Conservation (phyloP, 73 alveolate species). For the Symbiodinium pilosum region DNA sequence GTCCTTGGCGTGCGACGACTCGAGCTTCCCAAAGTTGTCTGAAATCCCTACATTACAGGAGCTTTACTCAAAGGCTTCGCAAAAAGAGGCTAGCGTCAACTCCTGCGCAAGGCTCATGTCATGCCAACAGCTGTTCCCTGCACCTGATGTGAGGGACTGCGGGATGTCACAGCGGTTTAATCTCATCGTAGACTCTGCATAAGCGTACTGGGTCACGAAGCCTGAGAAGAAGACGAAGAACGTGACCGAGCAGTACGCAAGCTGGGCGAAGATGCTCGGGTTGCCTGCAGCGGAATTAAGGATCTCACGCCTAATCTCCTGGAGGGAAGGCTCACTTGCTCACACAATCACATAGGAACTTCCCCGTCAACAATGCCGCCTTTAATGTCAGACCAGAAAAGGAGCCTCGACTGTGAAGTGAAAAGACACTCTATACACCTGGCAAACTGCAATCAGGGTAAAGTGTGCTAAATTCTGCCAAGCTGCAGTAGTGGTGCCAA, state of each 20-base stretch:
- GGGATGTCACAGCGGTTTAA: neutral
- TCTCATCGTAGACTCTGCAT: conserved; percentile 10
- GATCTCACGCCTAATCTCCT: neutral
- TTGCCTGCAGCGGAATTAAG: neutral
- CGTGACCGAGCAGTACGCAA: conserved; percentile 66
- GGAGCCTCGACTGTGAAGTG: too few relatives aligned
- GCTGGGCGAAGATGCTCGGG: conserved; percentile 33
- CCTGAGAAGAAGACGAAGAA: conserved; percentile 89
- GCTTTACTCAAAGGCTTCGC: too few relatives aligned
- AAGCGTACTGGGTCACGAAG: conserved; percentile 78
- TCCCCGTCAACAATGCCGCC: neutral
- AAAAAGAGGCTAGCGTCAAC: too few relatives aligned
- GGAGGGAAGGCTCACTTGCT: too few relatives aligned
- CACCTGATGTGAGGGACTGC: neutral
- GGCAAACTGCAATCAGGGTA: too few relatives aligned
- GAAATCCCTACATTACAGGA: too few relatives aligned
- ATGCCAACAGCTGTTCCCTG: neutral
- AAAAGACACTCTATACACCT: too few relatives aligned
- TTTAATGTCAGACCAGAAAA: too few relatives aligned
- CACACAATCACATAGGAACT: too few relatives aligned
- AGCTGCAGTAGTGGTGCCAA: conserved; percentile 81
- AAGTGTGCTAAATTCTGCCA: too few relatives aligned
- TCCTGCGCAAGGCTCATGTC: neutral
- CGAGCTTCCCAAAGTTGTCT: too few relatives aligned
- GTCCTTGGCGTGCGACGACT: conserved; percentile 21